Evolutionary conservation across 176 grass and related monocot genomes (phyloP).

Genomic region (Aegilops longissima): DNA sequence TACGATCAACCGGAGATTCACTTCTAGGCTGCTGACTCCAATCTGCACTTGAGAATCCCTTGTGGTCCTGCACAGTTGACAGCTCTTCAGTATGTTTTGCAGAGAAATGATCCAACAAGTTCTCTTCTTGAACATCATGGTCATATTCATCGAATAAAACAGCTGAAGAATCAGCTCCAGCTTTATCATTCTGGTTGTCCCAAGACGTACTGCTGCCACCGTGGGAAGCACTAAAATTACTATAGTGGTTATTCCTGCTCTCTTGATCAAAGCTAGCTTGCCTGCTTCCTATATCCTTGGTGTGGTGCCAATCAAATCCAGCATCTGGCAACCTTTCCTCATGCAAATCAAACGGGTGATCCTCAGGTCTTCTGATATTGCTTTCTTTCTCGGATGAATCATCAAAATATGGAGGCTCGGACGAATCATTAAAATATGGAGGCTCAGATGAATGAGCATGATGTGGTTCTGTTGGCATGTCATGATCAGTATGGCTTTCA

Average conservation of each 20-base stretch:
- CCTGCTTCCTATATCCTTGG: slow-evolving; percentile 24
- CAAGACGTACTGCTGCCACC: slow-evolving; percentile 34
- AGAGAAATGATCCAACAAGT: slow-evolving; percentile 56
- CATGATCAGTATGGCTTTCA: slow-evolving; percentile 26
- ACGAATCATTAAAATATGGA: slow-evolving; percentile 35
- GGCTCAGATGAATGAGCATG: slow-evolving; percentile 26
- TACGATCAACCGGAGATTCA: slow-evolving; percentile 44
- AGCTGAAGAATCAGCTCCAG: slow-evolving; percentile 32
- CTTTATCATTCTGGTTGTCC: slow-evolving; percentile 34
- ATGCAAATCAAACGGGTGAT: slow-evolving; percentile 31
- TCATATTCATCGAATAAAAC: slow-evolving; percentile 67
- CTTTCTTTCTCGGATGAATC: slow-evolving; percentile 43
- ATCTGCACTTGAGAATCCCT: slow-evolving; percentile 35
- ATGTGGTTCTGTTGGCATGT: slow-evolving; percentile 27
- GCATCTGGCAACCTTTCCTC: slow-evolving; percentile 31
- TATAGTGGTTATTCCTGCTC: slow-evolving; percentile 22
- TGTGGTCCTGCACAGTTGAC: slow-evolving; percentile 21
- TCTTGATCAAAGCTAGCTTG: slow-evolving; percentile 30
- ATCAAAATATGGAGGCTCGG: slow-evolving; percentile 28
- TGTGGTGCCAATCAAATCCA: slow-evolving; percentile 9
- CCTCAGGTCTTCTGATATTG: slow-evolving; percentile 26
- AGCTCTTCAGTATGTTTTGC: slow-evolving; percentile 48
- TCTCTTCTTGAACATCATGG: slow-evolving; percentile 64
- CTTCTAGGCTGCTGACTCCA: slow-evolving; percentile 36
- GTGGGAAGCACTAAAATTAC: slow-evolving; percentile 25